phyloP scores from a whole-genome alignment of 371 early-diverging fungal genomes.

The Massospora cicadina region DNA sequence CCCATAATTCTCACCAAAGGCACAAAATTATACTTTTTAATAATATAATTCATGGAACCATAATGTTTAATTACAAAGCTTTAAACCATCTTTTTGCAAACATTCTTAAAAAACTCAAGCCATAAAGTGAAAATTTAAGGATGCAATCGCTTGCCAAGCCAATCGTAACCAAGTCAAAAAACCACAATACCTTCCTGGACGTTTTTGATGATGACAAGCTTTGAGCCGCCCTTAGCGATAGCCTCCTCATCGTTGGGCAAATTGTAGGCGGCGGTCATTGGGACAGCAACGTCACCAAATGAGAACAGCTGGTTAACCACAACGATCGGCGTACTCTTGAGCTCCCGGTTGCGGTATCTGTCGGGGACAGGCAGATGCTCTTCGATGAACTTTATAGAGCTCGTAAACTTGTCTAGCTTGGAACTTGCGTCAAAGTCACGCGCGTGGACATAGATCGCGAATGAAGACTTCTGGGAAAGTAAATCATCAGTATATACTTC shows the following conservation, averaged over 20 bases:
- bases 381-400: constrained; percentile 45
- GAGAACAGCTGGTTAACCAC: constrained; percentile 61
- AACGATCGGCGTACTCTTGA: constrained; percentile 53
- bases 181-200: constrained; percentile 44
- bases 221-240: constrained; percentile 50
- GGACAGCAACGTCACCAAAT: constrained; percentile 55
- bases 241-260: constrained; percentile 68
- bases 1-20: no score
- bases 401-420: constrained; percentile 46
- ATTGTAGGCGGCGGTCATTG: constrained; percentile 66
- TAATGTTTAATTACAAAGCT: no score
- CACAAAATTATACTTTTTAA: no score
- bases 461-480: constrained; percentile 46
- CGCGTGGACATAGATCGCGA: constrained; percentile 52
- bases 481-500: constrained; percentile 62
- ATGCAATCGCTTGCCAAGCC: no score
- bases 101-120: no score
- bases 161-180: no score
- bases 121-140: constrained; percentile 3
- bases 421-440: constrained; percentile 43
- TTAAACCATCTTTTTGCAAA: no score
- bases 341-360: constrained; percentile 41
- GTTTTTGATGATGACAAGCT: constrained; percentile 63
- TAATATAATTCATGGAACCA: no score
- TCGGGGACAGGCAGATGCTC: constrained; percentile 51